phyloP scores from a whole-genome alignment of 805 yeast genomes.

The Sungouiella blattae region DNA sequence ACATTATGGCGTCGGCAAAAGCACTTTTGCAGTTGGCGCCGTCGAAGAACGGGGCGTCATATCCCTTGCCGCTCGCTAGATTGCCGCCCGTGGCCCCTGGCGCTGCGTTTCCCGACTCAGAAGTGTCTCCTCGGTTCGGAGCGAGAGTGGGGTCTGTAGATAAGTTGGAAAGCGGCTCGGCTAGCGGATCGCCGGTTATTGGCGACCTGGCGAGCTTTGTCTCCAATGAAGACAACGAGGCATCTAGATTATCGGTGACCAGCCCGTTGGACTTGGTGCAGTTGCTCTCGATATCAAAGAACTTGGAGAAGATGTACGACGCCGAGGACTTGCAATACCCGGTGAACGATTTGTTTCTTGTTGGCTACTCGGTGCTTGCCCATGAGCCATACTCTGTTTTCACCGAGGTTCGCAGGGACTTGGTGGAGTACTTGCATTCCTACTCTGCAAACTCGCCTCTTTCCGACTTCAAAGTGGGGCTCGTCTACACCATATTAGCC shows the following conservation, averaged over 20 bases:
- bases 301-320: slow-evolving; percentile 17
- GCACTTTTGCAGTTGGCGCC: slow-evolving; percentile 8
- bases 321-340: slow-evolving; percentile 7
- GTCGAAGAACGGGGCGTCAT: not conserved
- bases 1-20: slow-evolving; percentile 8
- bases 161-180: not conserved
- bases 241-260: not conserved
- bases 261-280: slow-evolving; percentile 8
- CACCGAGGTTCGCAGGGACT: slow-evolving; percentile 18
- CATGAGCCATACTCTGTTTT: slow-evolving; percentile 16
- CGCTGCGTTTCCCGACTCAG: not conserved
- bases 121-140: not conserved
- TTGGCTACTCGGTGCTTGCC: slow-evolving; percentile 27
- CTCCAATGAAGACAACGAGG: no score
- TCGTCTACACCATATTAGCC: slow-evolving; percentile 43
- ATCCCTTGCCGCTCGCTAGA: no score
- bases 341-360: slow-evolving; percentile 26
- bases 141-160: no score
- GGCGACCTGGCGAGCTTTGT: no score
- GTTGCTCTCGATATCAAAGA: slow-evolving; percentile 26
- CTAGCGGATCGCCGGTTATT: no score
- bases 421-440: slow-evolving; percentile 21
- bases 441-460: slow-evolving; percentile 14
- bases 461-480: slow-evolving; percentile 33
- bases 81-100: not conserved